Percentiles rank a stretch among this genome's conserved stretches.
Evolutionary conservation across 2,329 filamentous ascomycete species (phyloP).

Genomic region (Mycosphaerelloides madeirae): DNA sequence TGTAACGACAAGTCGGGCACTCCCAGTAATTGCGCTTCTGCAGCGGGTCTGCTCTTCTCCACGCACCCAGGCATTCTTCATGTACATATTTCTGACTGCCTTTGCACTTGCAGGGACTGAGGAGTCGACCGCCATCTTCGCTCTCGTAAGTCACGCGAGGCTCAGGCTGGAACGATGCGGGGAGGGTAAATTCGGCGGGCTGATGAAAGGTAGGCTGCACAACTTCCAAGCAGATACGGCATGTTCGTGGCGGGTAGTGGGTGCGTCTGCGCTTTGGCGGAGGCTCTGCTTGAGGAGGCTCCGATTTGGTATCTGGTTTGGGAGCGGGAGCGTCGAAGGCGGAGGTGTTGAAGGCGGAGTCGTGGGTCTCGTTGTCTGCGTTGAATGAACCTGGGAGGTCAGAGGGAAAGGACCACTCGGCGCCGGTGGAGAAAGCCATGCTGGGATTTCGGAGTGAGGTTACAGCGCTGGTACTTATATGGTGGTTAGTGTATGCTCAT

Average conservation of each 20-base stretch:
- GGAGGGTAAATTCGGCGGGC: slow-evolving; percentile 42
- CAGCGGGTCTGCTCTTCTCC: slow-evolving; percentile 69
- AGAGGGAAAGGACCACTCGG: slow-evolving; percentile 46
- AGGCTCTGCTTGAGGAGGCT: slow-evolving; percentile 19
- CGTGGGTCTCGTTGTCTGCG: neutral
- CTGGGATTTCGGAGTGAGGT: neutral
- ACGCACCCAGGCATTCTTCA: slow-evolving; percentile 78
- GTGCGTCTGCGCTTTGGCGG: slow-evolving; percentile 30
- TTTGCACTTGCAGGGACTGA: slow-evolving; percentile 90
- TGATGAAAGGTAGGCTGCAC: slow-evolving; percentile 56
- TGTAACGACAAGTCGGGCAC: slow-evolving; percentile 82
- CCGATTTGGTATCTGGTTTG: neutral
- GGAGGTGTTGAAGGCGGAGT: neutral
- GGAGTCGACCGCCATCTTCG: slow-evolving; percentile 69
- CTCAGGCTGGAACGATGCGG: slow-evolving; percentile 52
- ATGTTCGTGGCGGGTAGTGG: slow-evolving; percentile 68
- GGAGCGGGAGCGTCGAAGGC: neutral
- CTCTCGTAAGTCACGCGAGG: slow-evolving; percentile 64
- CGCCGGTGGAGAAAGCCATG: slow-evolving; percentile 41
- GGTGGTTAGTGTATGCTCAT: neutral
- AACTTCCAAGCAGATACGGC: slow-evolving; percentile 82
- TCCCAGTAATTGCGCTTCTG: slow-evolving; percentile 72
- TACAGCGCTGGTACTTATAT: neutral
- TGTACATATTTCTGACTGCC: slow-evolving; percentile 92
- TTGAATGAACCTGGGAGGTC: slow-evolving; percentile 36